Evolutionary conservation across 106 monocot genomes (phyloP).

Genomic region (Allium fistulosum): DNA sequence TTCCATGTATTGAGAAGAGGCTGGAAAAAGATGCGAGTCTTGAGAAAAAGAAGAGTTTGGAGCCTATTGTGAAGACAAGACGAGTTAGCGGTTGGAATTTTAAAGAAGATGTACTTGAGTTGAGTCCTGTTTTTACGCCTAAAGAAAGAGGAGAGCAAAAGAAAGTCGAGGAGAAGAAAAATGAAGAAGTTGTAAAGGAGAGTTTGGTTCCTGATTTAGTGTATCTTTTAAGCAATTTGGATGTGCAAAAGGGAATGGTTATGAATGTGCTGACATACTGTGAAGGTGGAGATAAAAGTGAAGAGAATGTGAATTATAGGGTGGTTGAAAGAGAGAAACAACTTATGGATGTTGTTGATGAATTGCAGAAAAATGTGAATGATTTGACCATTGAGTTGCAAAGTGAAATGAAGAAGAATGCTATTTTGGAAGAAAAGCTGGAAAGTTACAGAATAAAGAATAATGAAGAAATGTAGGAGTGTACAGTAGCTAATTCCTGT

Average conservation of each 20-base stretch:
- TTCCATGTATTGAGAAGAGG: slow-evolving; percentile 49
- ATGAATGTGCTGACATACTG: slow-evolving; percentile 34
- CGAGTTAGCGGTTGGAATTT: slow-evolving; percentile 67
- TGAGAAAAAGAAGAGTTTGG: not conserved
- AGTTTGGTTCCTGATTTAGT: slow-evolving; percentile 41
- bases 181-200: slow-evolving; percentile 3
- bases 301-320: slow-evolving; percentile 8
- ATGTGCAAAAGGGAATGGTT: slow-evolving; percentile 53
- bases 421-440: slow-evolving; percentile 30
- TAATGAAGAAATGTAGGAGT: not conserved
- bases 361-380: slow-evolving; percentile 45
- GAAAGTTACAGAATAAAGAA: slow-evolving; percentile 15
- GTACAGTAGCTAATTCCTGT: too few relatives aligned
- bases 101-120: slow-evolving; percentile 37
- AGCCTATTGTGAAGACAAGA: slow-evolving; percentile 18
- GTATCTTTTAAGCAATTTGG: slow-evolving; percentile 41
- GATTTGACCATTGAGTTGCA: slow-evolving; percentile 38
- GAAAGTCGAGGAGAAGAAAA: not conserved
- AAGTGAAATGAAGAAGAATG: slow-evolving; percentile 43
- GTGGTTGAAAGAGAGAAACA: not conserved
- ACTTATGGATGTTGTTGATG: slow-evolving; percentile 20
- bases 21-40: not conserved
- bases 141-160: slow-evolving; percentile 1
- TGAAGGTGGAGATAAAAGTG: not conserved
- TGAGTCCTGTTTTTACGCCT: slow-evolving; percentile 34